Percentiles rank a stretch among this genome's conserved stretches.
Evolutionary conservation across 73 alveolate genomes (phyloP).

Genomic region (Breviolum minutum): DNA sequence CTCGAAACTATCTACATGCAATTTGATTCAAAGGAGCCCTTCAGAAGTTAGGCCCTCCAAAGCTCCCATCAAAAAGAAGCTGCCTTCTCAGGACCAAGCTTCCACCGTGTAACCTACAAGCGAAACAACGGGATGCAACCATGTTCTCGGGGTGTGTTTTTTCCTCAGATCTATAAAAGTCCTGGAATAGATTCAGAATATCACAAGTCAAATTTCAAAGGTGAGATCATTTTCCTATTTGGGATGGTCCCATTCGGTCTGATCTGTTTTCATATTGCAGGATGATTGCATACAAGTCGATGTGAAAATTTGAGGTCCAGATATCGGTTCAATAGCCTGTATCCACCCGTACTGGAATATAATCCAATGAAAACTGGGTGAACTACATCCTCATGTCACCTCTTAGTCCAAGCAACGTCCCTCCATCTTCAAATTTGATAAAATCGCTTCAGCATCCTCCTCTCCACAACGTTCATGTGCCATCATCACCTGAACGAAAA

Average conservation of each 20-base stretch:
- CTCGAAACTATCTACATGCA: no score
- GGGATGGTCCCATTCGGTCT: background rate
- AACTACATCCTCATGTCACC: background rate
- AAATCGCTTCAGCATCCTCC: conserved; percentile 62
- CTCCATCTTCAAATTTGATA: conserved; percentile 52
- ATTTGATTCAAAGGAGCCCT: no score
- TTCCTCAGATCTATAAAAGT: no score
- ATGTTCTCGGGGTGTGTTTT: no score
- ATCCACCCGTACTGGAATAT: background rate
- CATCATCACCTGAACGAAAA: conserved; percentile 33
- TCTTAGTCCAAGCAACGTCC: conserved; percentile 29
- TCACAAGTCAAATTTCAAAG: background rate
- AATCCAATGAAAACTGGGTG: background rate
- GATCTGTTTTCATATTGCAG: background rate
- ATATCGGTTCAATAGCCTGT: background rate
- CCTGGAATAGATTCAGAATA: background rate
- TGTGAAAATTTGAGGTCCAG: background rate
- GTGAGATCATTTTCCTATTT: no score
- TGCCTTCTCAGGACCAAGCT: conserved; percentile 65
- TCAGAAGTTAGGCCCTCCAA: no score
- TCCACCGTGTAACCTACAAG: conserved; percentile 70
- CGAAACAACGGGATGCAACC: no score
- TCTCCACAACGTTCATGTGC: conserved; percentile 34
- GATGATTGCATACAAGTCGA: background rate
- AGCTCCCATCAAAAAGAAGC: no score